Evolutionary conservation across 495 filamentous ascomycete genomes (phyloP).

Genomic region (Penicillium malachiteum): DNA sequence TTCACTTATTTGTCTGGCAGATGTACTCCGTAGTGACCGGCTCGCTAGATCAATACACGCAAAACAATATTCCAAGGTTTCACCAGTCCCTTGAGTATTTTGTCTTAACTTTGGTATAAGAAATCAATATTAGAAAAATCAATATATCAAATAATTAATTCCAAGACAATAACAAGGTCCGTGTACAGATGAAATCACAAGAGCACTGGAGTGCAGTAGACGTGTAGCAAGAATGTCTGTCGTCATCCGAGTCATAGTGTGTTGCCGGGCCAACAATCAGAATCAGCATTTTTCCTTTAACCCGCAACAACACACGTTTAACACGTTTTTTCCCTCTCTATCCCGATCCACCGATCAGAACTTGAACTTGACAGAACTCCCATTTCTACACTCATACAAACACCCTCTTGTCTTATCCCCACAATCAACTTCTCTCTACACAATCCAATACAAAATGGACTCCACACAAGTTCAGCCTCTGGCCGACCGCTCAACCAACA

Average conservation of each 20-base stretch:
- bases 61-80: too few relatives aligned
- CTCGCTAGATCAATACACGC: too few relatives aligned
- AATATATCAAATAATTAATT: too few relatives aligned
- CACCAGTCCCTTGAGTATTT: too few relatives aligned
- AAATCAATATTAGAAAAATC: too few relatives aligned
- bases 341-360: constrained; percentile 17
- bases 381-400: neutral
- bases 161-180: too few relatives aligned
- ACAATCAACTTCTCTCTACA: neutral
- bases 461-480: constrained; percentile 39
- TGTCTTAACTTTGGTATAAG: too few relatives aligned
- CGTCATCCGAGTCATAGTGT: constrained; percentile 12
- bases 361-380: constrained; percentile 2
- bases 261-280: constrained; percentile 51
- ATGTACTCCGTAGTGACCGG: too few relatives aligned
- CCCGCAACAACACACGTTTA: constrained; percentile 15
- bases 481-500: constrained; percentile 46
- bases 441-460: constrained; percentile 31
- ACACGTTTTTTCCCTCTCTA: constrained; percentile 30
- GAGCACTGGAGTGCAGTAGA: too few relatives aligned
- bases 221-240: constrained; percentile 6
- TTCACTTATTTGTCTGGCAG: too few relatives aligned
- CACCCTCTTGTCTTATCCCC: constrained; percentile 7
- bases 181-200: too few relatives aligned
- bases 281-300: constrained; percentile 27